Evolutionary conservation across 2,329 filamentous ascomycete genomes (phyloP).

Genomic region (Claviceps capensis): DNA sequence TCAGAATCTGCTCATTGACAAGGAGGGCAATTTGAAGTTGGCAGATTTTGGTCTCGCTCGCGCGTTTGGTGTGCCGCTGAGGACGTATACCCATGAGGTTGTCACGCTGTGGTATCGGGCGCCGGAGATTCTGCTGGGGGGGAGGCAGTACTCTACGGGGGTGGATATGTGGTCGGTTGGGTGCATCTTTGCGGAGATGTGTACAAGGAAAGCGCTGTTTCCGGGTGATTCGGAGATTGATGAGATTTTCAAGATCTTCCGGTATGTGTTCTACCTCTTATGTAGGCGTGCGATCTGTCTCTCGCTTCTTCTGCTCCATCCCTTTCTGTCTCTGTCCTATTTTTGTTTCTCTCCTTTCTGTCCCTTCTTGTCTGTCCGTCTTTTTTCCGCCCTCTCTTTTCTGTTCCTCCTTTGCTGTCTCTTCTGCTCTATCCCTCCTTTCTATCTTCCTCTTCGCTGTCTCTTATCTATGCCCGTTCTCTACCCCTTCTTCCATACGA

Average conservation of each 20-base stretch:
- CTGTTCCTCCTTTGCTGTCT: not conserved
- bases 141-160: constrained; percentile 83
- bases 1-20: constrained; percentile 77
- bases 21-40: constrained; percentile 77
- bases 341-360: not conserved
- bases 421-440: not conserved
- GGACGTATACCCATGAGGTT: constrained; percentile 91
- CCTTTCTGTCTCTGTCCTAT: not conserved
- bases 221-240: constrained; percentile 65
- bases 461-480: too few relatives aligned
- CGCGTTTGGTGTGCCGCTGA: constrained; percentile 79
- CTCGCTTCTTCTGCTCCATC: too few relatives aligned
- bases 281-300: too few relatives aligned
- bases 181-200: constrained; percentile 95
- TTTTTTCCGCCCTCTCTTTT: not conserved
- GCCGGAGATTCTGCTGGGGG: constrained; percentile 80
- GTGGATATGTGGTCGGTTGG: constrained; percentile 95
- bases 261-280: constrained; percentile 32
- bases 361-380: not conserved
- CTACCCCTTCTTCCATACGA: too few relatives aligned
- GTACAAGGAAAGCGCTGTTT: constrained; percentile 82
- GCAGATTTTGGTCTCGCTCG: constrained; percentile 82
- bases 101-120: constrained; percentile 89
- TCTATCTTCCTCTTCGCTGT: not conserved
- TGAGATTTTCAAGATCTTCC: constrained; percentile 47